Percentiles rank a stretch among this genome's conserved stretches.
Conservation (phyloP, 2,329 filamentous ascomycete genomes). For the Alternaria postmessia region DNA sequence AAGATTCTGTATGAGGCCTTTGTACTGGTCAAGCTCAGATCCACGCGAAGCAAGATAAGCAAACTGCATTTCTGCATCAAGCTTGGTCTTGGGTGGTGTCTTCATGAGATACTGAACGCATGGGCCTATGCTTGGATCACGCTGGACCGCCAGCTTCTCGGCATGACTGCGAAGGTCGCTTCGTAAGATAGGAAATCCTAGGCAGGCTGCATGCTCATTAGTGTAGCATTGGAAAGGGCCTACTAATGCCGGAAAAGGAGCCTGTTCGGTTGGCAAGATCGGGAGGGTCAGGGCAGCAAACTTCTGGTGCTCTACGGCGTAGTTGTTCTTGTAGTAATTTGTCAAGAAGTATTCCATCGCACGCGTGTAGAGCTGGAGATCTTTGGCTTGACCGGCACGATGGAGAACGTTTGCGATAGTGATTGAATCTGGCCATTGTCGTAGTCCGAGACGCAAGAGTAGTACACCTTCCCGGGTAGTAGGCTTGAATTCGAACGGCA, state of each 20-base stretch:
- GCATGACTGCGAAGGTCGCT: constrained; percentile 82
- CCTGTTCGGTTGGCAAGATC: constrained; percentile 74
- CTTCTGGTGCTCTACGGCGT: constrained; percentile 68
- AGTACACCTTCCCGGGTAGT: constrained; percentile 72
- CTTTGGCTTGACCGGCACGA: constrained; percentile 62
- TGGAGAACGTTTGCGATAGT: constrained; percentile 83
- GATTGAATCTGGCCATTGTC: constrained; percentile 71
- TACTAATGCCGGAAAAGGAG: constrained; percentile 69
- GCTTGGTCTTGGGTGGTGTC: constrained; percentile 72
- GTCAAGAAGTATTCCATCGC: constrained; percentile 83
- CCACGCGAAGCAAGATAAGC: constrained; percentile 82
- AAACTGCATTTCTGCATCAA: constrained; percentile 76
- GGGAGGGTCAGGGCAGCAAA: constrained; percentile 52
- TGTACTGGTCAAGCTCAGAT: constrained; percentile 68
- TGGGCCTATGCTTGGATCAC: constrained; percentile 78
- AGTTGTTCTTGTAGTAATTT: constrained; percentile 80
- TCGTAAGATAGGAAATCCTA: constrained; percentile 82
- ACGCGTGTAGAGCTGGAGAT: constrained; percentile 67
- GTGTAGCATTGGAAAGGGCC: constrained; percentile 81
- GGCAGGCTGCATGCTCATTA: constrained; percentile 75
- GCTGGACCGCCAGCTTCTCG: constrained; percentile 83
- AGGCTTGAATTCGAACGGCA: constrained; percentile 76
- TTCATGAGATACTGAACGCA: constrained; percentile 78
- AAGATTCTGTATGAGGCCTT: constrained; percentile 34
- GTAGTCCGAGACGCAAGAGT: constrained; percentile 75